Evolutionary conservation across 163 green algal genomes (phyloP).

Genomic region (Scenedesmus sp.): DNA sequence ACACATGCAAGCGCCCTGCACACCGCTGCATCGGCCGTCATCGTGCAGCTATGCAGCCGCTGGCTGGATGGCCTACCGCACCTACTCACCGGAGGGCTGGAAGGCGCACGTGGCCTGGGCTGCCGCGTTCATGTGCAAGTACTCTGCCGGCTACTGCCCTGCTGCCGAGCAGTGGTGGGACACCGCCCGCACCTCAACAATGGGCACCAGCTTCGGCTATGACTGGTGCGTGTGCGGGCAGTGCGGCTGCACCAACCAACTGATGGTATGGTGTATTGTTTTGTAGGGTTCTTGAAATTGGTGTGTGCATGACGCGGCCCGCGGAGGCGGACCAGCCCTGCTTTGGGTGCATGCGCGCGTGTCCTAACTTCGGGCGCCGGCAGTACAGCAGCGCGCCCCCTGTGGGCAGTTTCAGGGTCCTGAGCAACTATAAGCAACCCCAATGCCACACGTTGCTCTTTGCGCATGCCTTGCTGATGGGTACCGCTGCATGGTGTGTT

Average conservation of each 20-base stretch:
- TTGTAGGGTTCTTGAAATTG: too few relatives aligned
- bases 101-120: slow-evolving; percentile 36
- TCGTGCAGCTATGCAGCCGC: not conserved
- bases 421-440: too few relatives aligned
- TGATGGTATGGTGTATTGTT: too few relatives aligned
- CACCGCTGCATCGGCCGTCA: not conserved
- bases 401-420: too few relatives aligned
- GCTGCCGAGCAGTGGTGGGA: not conserved
- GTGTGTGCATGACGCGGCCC: too few relatives aligned
- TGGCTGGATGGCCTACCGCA: slow-evolving; percentile 17
- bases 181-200: slow-evolving; percentile 1
- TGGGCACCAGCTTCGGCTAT: slow-evolving; percentile 27
- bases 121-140: slow-evolving; percentile 44
- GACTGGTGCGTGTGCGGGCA: not conserved
- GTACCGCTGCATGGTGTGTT: not conserved
- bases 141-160: not conserved
- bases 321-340: too few relatives aligned
- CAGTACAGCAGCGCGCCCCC: too few relatives aligned
- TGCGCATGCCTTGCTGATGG: too few relatives aligned
- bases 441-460: too few relatives aligned
- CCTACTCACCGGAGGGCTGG: slow-evolving; percentile 33
- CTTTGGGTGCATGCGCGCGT: too few relatives aligned
- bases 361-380: too few relatives aligned
- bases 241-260: not conserved
- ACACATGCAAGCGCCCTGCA: not conserved